Conservation (phyloP, 257 asterid genomes). For the Solanum bulbocastanum region DNA sequence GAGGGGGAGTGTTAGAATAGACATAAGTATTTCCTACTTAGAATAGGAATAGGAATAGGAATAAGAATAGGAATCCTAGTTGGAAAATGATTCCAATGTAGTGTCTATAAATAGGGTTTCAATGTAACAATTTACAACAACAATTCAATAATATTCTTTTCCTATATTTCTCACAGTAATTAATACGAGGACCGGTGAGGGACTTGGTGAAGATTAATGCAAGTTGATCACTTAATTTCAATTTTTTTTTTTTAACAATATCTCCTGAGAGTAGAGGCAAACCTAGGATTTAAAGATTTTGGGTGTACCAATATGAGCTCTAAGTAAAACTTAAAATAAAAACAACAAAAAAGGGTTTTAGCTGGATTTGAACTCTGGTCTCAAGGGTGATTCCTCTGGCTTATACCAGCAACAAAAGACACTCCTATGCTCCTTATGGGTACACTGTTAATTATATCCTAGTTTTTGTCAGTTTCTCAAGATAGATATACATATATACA, state of each 20-base stretch:
- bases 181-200: background rate
- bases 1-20: too few relatives aligned
- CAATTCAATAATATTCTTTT: too few relatives aligned
- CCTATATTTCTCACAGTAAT: too few relatives aligned
- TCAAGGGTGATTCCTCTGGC: background rate
- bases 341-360: too few relatives aligned
- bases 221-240: background rate
- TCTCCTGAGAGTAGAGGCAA: background rate
- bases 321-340: background rate
- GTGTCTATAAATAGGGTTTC: too few relatives aligned
- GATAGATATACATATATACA: background rate
- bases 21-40: too few relatives aligned
- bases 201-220: background rate
- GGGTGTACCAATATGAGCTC: background rate
- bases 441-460: background rate
- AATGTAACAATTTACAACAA: too few relatives aligned
- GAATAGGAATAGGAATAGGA: too few relatives aligned
- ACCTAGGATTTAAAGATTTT: background rate
- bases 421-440: background rate
- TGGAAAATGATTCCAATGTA: too few relatives aligned
- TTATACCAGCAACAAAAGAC: background rate
- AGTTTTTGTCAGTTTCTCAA: background rate
- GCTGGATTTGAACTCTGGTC: background rate
- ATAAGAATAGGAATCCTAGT: too few relatives aligned
- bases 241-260: background rate